phyloP scores from a whole-genome alignment of 1,284 basidiomycete genomes.

The Amylostereum areolatum region DNA sequence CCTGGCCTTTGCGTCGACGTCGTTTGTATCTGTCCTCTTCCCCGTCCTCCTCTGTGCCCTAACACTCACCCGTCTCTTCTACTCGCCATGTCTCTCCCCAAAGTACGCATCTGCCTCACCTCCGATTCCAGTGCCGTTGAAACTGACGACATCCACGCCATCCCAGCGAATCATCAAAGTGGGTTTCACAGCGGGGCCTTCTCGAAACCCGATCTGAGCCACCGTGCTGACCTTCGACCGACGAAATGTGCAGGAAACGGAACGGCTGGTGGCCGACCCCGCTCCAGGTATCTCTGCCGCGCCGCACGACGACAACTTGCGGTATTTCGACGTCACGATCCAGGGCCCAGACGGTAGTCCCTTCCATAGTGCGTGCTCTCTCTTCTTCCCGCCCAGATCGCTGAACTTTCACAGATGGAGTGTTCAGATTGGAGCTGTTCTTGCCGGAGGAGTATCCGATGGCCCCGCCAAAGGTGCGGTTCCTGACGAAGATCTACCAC shows the following conservation, averaged over 20 bases:
- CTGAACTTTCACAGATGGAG: slow-evolving; percentile 55
- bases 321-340: slow-evolving; percentile 98
- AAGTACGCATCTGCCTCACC: slow-evolving; percentile 15
- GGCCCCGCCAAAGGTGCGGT: slow-evolving; percentile 98
- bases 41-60: neutral
- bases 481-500: slow-evolving; percentile 99
- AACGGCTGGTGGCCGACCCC: slow-evolving; percentile 91
- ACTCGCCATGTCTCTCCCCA: slow-evolving; percentile 24
- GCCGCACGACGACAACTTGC: slow-evolving; percentile 95
- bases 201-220: slow-evolving; percentile 11
- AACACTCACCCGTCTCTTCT: neutral
- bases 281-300: slow-evolving; percentile 92
- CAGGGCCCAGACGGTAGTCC: slow-evolving; percentile 92
- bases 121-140: neutral
- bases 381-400: slow-evolving; percentile 2
- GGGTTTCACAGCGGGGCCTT: too few relatives aligned
- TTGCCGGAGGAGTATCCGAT: slow-evolving; percentile 99
- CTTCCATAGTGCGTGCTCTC: slow-evolving; percentile 73
- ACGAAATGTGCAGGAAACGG: slow-evolving; percentile 74
- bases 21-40: neutral
- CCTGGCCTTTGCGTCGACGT: neutral
- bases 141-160: slow-evolving; percentile 1
- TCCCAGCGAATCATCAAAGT: slow-evolving; percentile 55
- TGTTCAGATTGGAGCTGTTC: slow-evolving; percentile 95
- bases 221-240: slow-evolving; percentile 3